phyloP scores from a whole-genome alignment of 2,329 filamentous ascomycete species.

The Botrytis sinoallii region DNA sequence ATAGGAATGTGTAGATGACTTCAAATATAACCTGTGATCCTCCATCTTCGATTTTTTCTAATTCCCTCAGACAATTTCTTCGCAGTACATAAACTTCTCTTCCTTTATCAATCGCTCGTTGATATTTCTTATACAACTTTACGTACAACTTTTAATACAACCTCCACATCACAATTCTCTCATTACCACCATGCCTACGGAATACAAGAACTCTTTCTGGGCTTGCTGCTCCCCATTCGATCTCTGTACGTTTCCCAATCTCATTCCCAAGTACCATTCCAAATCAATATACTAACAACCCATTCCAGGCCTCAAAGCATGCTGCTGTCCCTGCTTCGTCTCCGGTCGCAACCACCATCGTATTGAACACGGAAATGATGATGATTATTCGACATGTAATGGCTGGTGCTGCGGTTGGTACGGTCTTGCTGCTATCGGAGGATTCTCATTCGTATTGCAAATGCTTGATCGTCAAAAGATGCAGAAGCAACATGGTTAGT shows the following conservation, averaged over 20 bases:
- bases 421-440: background rate
- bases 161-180: background rate
- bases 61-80: background rate
- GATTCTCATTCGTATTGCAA: conserved; percentile 16
- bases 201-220: conserved; percentile 16
- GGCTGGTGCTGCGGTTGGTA: conserved; percentile 9
- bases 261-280: background rate
- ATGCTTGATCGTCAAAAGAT: conserved; percentile 13
- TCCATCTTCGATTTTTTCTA: background rate
- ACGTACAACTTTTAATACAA: background rate
- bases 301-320: background rate
- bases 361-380: conserved; percentile 6
- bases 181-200: background rate
- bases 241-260: conserved; percentile 6
- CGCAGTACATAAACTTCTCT: background rate
- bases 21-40: conserved; percentile 2
- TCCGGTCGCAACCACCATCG: conserved; percentile 19
- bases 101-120: background rate
- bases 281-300: background rate
- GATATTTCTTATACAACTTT: background rate
- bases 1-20: background rate
- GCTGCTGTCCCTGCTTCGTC: conserved; percentile 20
- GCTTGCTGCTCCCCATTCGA: conserved; percentile 12
- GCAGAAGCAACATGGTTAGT: conserved; percentile 17
- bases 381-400: conserved; percentile 9